These are phyloP conservation scores for Podaxis carcinomalis DNA, from an alignment of 768 basidiomycete genomes.

Conservation along the genomic window DNA sequence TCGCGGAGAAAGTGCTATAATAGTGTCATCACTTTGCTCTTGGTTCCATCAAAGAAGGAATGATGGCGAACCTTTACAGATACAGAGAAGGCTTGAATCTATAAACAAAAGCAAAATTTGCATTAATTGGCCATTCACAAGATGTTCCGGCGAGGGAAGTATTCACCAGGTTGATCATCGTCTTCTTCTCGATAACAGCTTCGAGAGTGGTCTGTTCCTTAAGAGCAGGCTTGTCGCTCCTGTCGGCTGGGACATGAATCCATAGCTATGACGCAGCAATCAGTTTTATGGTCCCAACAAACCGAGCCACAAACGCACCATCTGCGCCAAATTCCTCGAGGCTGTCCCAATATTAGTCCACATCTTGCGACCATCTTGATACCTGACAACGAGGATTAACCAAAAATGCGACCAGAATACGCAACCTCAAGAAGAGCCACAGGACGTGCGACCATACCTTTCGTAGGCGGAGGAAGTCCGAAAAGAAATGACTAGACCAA, in stretches of 20 bases:
- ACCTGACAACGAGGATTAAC: constrained; percentile 29
- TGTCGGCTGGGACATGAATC: constrained; percentile 49
- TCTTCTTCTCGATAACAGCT: constrained; percentile 66
- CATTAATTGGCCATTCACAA: background rate
- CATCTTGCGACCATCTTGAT: constrained; percentile 66
- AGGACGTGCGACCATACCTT: background rate
- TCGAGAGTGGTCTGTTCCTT: constrained; percentile 30
- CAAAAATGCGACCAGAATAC: background rate
- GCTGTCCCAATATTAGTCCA: constrained; percentile 61
- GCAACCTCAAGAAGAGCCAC: background rate
- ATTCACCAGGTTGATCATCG: constrained; percentile 64
- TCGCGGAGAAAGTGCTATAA: constrained; percentile 59
- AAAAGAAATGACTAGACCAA: constrained; percentile 70
- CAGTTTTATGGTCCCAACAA: background rate
- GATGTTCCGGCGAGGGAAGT: background rate
- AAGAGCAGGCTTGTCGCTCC: constrained; percentile 27
- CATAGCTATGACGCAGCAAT: constrained; percentile 35
- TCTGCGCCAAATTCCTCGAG: constrained; percentile 53
- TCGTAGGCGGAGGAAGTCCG: constrained; percentile 71
- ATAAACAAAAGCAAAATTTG: background rate
- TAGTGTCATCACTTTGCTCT: background rate
- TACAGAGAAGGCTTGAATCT: constrained; percentile 68
- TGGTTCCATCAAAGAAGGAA: background rate
- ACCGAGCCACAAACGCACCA: constrained; percentile 34
- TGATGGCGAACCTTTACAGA: constrained; percentile 49